Conservation (phyloP, 1,139 yeast species). For the Yamadazyma atlantica region DNA sequence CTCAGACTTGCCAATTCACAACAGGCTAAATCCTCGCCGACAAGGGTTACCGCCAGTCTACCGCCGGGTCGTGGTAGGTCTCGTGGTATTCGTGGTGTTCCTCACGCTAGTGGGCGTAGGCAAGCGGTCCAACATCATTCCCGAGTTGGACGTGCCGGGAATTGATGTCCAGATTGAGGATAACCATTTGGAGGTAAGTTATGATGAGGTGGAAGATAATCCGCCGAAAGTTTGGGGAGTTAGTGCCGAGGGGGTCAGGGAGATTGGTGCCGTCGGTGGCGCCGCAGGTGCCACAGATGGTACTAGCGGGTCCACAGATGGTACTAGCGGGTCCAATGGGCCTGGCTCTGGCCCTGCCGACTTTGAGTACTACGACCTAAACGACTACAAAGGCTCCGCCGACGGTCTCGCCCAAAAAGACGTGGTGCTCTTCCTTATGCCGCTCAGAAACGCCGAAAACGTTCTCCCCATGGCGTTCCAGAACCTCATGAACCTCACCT, state of each 20-base stretch:
- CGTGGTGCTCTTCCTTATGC: constrained; percentile 69
- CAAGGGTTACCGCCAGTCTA: constrained; percentile 5
- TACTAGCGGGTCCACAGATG: constrained; percentile 17
- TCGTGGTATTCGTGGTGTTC: constrained; percentile 16
- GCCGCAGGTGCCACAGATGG: constrained; percentile 36
- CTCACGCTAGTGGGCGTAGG: constrained; percentile 7
- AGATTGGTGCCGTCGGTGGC: too few species aligned
- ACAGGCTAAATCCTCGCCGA: constrained; percentile 14
- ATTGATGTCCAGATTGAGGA: constrained; percentile 15
- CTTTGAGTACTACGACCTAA: constrained; percentile 61
- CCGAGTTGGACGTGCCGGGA: constrained; percentile 10
- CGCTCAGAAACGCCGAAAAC: constrained; percentile 77
- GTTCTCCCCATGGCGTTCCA: constrained; percentile 83
- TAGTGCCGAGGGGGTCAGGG: constrained; percentile 18
- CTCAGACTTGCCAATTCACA: constrained; percentile 46
- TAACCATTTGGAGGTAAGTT: constrained; percentile 14
- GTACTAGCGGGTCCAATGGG: constrained; percentile 3
- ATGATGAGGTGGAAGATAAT: constrained; percentile 6
- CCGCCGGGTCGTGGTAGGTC: constrained; percentile 9
- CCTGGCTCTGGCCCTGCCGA: constrained; percentile 7
- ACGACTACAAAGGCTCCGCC: constrained; percentile 53
- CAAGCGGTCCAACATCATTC: constrained; percentile 4
- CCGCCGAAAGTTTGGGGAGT: constrained; percentile 29
- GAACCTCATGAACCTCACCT: constrained; percentile 80
- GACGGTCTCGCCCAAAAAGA: constrained; percentile 61